A percentile compares a stretch with the other conserved stretches of the same genome.
These are phyloP conservation scores for Globisporangium rhizosaccharum DNA, from an alignment of 352 stramenopile genomes.

Conservation along the genomic window DNA sequence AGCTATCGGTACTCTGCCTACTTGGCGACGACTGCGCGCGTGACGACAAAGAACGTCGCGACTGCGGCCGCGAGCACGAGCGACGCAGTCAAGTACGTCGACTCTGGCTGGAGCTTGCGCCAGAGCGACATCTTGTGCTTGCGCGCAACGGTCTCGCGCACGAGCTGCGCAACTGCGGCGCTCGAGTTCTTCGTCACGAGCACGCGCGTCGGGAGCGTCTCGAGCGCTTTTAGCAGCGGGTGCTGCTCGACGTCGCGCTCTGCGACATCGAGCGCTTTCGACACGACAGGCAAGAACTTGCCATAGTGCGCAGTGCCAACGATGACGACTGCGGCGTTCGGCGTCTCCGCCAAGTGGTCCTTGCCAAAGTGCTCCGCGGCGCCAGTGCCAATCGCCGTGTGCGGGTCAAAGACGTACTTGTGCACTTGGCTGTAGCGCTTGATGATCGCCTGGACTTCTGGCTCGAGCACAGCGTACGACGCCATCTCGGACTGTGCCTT, in stretches of 20 bases:
- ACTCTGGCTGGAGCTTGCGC: conserved; percentile 12
- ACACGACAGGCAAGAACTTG: conserved; percentile 96
- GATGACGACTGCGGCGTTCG: conserved; percentile 83
- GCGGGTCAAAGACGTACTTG: conserved; percentile 96
- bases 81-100: conserved; percentile 25
- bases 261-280: conserved; percentile 76
- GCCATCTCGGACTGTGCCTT: conserved; percentile 92
- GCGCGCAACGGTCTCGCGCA: conserved; percentile 34
- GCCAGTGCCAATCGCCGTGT: conserved; percentile 93
- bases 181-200: conserved; percentile 60
- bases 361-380: conserved; percentile 84
- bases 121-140: conserved; percentile 9
- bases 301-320: conserved; percentile 96
- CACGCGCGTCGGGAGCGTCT: conserved; percentile 60
- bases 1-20: background rate
- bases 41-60: conserved; percentile 31
- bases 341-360: conserved; percentile 47
- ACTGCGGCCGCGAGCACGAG: conserved; percentile 31
- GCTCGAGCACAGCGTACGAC: conserved; percentile 81
- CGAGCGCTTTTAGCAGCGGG: conserved; percentile 64
- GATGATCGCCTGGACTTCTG: conserved; percentile 91
- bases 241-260: conserved; percentile 71
- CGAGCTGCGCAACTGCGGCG: conserved; percentile 48
- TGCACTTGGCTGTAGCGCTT: conserved; percentile 88
- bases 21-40: conserved; percentile 34